phyloP scores from a whole-genome alignment of 805 yeast genomes.

The Ogataea parapolymorpha region DNA sequence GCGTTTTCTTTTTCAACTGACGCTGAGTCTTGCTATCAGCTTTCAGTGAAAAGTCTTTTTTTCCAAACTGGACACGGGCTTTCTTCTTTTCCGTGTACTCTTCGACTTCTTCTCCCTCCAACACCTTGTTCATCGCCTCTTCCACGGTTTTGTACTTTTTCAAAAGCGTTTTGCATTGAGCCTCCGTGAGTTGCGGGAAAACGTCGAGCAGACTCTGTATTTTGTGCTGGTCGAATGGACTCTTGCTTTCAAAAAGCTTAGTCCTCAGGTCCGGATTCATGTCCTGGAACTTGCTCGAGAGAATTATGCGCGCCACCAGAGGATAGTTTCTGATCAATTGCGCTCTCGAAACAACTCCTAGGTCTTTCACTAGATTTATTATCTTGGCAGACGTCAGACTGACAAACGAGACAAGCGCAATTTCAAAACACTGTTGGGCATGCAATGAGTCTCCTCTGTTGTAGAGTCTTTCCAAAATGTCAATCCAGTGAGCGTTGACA shows the following conservation, averaged over 20 bases:
- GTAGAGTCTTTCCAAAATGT: slow-evolving; percentile 54
- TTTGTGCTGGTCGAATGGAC: slow-evolving; percentile 33
- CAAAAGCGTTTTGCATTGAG: slow-evolving; percentile 49
- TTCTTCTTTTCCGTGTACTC: slow-evolving; percentile 24
- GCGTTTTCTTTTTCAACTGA: slow-evolving; percentile 54
- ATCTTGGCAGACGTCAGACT: slow-evolving; percentile 45
- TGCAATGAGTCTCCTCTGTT: slow-evolving; percentile 54
- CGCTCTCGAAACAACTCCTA: slow-evolving; percentile 42
- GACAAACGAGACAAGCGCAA: slow-evolving; percentile 51
- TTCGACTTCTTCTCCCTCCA: slow-evolving; percentile 57
- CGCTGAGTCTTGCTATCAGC: slow-evolving; percentile 23
- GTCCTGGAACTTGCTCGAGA: slow-evolving; percentile 45
- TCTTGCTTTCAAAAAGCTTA: slow-evolving; percentile 38
- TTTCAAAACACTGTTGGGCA: slow-evolving; percentile 42
- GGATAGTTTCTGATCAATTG: slow-evolving; percentile 47
- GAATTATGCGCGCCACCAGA: slow-evolving; percentile 49
- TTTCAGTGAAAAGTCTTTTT: slow-evolving; percentile 24
- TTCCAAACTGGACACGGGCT: slow-evolving; percentile 34
- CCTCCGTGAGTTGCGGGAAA: slow-evolving; percentile 58
- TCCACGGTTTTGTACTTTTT: slow-evolving; percentile 52
- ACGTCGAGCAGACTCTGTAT: slow-evolving; percentile 48
- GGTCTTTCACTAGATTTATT: slow-evolving; percentile 38
- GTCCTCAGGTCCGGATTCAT: slow-evolving; percentile 50
- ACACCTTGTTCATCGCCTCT: slow-evolving; percentile 49
- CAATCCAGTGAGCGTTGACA: slow-evolving; percentile 55